Base-by-base conservation (phyloP, 2,329 filamentous ascomycete genomes). In the Endoconidiophora polonica region DNA sequence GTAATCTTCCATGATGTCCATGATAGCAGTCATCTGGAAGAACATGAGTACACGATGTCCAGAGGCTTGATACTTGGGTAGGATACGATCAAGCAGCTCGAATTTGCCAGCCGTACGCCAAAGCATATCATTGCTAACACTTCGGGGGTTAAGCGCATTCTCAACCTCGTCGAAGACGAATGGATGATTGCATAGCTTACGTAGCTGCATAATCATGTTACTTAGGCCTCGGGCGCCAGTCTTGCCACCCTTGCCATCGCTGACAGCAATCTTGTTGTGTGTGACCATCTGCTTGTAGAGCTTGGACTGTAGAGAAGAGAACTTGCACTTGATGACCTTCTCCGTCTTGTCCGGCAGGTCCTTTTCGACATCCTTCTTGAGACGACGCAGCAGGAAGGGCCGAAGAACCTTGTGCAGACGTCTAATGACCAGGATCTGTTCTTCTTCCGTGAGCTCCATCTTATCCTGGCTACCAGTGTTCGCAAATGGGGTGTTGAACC, bases 1-100 rank as follows among this genome's bases (percentile, higher is more conserved):
- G 63, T 94, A 98, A 63, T 98, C 91, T 59, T 98, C 91, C 91
- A 98, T 96, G 60, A 98, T 98, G 66, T 98, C 94, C 91, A 98
- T 98, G 62, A 98, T 98, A 55, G 94, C 88, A 3, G 91, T 98
- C 91, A 98, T 98, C 65, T 98, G 91, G 74, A 98, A 98, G 76
- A 98, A 98, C 84, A 98, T 96, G 63, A 98, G 73, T 24, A 96
- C 87, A 65, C 91, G 83, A 76, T 98, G 91, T 14, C 86, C 86
- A 1, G 86, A 88, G 2, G 76, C 80, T 58, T 85, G 77, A 65
- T 98, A 96, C 67, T 98, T 98, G 44, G 91, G 91, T 55, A 98
- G 65, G 54, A 98, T 73, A 47, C 91, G 77, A 63, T 98, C 91
- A 23, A 98, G 73, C 26, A 98, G 73, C 68, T 98, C 91, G 59